Evolutionary conservation across 306 rosid genomes (phyloP).

Genomic region (Castanopsis chinensis): DNA sequence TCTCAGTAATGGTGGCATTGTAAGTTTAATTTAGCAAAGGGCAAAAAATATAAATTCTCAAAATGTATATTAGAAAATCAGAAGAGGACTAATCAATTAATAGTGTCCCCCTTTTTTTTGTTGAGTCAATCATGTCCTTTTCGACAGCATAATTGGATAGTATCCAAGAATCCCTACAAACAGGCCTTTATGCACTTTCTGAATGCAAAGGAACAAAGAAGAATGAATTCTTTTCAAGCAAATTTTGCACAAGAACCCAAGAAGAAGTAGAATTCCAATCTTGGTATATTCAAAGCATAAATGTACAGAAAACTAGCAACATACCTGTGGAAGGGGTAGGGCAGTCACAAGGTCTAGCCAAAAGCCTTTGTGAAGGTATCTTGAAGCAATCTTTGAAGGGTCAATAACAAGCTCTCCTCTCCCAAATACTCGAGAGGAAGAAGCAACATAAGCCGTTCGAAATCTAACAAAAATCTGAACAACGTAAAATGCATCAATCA

Average conservation of each 20-base stretch:
- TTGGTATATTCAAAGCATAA: neutral
- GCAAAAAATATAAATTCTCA: neutral
- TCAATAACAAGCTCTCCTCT: constrained; percentile 62
- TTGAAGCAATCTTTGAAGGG: constrained; percentile 55
- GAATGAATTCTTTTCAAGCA: neutral
- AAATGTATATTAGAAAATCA: neutral
- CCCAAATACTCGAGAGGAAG: constrained; percentile 65
- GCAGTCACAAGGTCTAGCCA: constrained; percentile 60
- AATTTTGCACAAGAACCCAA: neutral
- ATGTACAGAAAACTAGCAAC: neutral
- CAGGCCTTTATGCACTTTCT: neutral
- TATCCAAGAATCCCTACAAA: neutral
- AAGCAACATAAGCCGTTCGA: constrained; percentile 55
- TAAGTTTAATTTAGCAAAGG: constrained; percentile 8
- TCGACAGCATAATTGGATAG: neutral
- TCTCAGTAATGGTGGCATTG: neutral
- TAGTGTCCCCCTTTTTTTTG: no score
- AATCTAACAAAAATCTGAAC: constrained; percentile 51
- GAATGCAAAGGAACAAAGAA: neutral
- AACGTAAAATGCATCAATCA: constrained; percentile 53
- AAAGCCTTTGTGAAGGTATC: constrained; percentile 44
- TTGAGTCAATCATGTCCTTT: neutral
- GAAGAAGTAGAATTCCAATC: neutral
- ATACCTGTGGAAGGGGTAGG: constrained; percentile 64
- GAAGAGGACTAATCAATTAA: neutral